A percentile compares a stretch with the other conserved stretches of the same genome.
phyloP scores from a whole-genome alignment of 208 protist species.

The Leishmania major region DNA sequence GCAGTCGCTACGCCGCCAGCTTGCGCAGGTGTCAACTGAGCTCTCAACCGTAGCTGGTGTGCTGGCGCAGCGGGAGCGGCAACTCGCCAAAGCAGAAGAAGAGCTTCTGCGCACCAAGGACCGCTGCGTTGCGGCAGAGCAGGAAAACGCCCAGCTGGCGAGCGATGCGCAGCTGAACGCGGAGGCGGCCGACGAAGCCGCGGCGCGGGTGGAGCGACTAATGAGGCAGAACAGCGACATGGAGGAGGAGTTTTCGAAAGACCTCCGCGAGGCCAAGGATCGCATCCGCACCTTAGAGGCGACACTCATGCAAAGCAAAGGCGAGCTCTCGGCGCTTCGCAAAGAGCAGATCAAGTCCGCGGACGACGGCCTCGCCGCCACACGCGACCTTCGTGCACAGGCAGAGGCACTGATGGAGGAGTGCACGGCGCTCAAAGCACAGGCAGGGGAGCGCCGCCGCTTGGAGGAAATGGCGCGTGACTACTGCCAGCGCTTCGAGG shows the following conservation, averaged over 20 bases:
- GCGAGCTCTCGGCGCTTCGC: constrained; percentile 46
- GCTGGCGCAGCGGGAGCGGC: constrained; percentile 72
- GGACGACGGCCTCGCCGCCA: constrained; percentile 39
- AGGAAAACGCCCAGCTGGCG: constrained; percentile 55
- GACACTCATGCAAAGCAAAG: constrained; percentile 46
- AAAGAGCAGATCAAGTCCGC: constrained; percentile 55
- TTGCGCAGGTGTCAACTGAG: constrained; percentile 62
- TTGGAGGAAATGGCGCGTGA: constrained; percentile 48
- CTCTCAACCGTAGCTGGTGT: constrained; percentile 65
- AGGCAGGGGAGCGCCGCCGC: constrained; percentile 34
- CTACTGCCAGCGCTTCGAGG: constrained; percentile 41
- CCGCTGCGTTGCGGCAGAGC: constrained; percentile 38
- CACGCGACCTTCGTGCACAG: constrained; percentile 50
- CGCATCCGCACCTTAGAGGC: constrained; percentile 55
- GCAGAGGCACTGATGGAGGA: constrained; percentile 52
- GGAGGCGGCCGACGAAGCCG: constrained; percentile 49
- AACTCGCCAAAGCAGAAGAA: constrained; percentile 45
- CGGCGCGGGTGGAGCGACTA: constrained; percentile 59
- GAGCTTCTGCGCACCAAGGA: constrained; percentile 40
- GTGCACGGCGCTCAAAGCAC: constrained; percentile 33
- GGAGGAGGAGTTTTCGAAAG: constrained; percentile 62
- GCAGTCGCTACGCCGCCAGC: constrained; percentile 71
- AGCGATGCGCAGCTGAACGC: constrained; percentile 51
- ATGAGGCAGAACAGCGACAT: constrained; percentile 57
- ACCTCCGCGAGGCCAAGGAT: constrained; percentile 62